Evolutionary conservation across 1,284 basidiomycete species (phyloP).

Genomic region (Pisolithus thermaeus): DNA sequence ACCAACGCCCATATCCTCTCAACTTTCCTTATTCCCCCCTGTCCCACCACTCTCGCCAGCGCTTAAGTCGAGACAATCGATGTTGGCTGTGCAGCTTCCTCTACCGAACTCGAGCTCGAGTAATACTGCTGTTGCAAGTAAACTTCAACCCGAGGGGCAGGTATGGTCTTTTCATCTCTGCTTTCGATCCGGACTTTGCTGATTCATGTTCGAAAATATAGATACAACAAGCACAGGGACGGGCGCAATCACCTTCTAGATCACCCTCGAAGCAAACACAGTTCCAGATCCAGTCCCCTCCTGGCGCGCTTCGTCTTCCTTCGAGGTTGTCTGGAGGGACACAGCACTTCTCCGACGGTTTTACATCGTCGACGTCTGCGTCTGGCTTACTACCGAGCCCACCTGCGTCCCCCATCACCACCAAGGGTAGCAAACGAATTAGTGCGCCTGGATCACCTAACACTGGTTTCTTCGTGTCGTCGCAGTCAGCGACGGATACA

Average conservation of each 20-base stretch:
- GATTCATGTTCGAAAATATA: not conserved
- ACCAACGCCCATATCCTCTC: not conserved
- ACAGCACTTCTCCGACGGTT: conserved; percentile 15
- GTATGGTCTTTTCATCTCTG: not conserved
- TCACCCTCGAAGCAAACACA: not conserved
- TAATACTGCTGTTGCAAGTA: conserved; percentile 4
- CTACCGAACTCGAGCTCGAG: conserved; percentile 8
- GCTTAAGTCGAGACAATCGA: conserved; percentile 12
- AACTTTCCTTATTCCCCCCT: conserved; percentile 13
- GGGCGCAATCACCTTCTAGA: not conserved
- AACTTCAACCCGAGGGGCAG: conserved; percentile 8
- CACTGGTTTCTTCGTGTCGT: conserved; percentile 3
- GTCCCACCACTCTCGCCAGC: conserved; percentile 24
- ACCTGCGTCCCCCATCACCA: conserved; percentile 25
- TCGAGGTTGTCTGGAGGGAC: conserved; percentile 28
- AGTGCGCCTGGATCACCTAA: conserved; percentile 7
- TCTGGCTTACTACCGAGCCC: conserved; percentile 22
- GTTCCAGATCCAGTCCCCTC: conserved; percentile 15
- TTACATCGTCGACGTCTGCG: not conserved
- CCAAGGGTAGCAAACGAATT: conserved; percentile 9
- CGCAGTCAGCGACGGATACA: not conserved
- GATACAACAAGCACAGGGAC: not conserved
- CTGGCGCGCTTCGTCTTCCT: conserved; percentile 25
- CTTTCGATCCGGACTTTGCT: too few species aligned
- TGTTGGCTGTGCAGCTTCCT: conserved; percentile 1